Percentiles rank a stretch among this genome's conserved stretches.
phyloP scores from a whole-genome alignment of 1,284 basidiomycete genomes.

The Tremellales sp. region DNA sequence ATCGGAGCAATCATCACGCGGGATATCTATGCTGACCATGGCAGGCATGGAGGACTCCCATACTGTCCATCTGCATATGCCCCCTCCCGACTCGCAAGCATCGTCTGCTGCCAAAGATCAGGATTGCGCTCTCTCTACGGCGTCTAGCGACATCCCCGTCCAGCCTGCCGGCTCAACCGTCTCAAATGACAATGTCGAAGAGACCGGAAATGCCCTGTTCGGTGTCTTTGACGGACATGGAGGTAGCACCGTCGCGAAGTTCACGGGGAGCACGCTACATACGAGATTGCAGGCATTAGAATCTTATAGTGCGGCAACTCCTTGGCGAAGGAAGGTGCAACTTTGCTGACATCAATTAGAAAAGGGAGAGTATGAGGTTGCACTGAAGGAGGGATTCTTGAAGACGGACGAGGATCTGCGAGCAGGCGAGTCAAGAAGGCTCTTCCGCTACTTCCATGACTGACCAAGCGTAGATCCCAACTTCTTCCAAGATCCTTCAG shows the following conservation, averaged over 20 bases:
- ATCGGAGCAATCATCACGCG: too few species aligned
- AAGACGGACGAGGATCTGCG: constrained; percentile 92
- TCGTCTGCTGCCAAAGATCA: constrained; percentile 2
- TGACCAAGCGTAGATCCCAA: constrained; percentile 61
- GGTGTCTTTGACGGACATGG: constrained; percentile 99
- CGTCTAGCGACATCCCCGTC: constrained; percentile 52
- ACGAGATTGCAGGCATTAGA: constrained; percentile 70
- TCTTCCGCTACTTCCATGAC: background rate
- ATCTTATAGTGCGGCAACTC: constrained; percentile 55
- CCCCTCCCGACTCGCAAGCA: constrained; percentile 18
- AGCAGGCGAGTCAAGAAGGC: constrained; percentile 59
- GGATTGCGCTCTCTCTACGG: background rate
- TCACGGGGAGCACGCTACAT: constrained; percentile 85
- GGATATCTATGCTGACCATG: constrained; percentile 1
- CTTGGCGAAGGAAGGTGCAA: background rate
- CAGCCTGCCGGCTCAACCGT: constrained; percentile 47
- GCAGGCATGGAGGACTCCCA: constrained; percentile 94
- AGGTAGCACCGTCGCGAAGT: constrained; percentile 83
- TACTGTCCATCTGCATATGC: constrained; percentile 63
- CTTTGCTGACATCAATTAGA: constrained; percentile 27
- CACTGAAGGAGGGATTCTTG: constrained; percentile 84
- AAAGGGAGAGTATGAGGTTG: constrained; percentile 64
- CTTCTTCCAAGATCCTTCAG: constrained; percentile 86
- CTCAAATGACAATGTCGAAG: constrained; percentile 53
- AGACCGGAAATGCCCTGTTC: constrained; percentile 69